Percentiles rank a stretch among this genome's conserved stretches.
Evolutionary conservation across 2,329 filamentous ascomycete species (phyloP).

Genomic region (Pezicula rhizophila): DNA sequence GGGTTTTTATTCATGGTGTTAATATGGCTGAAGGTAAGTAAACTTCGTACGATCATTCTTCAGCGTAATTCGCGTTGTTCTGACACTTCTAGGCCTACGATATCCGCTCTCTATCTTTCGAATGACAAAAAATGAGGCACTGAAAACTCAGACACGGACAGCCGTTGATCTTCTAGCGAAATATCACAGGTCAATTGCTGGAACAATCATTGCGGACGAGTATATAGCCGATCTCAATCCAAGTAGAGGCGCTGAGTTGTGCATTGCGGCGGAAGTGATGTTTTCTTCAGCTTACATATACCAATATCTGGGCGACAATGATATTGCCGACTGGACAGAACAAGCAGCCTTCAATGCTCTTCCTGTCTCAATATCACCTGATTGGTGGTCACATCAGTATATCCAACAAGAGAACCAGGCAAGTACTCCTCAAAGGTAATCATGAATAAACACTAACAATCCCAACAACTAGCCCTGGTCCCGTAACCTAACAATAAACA

Average conservation of each 20-base stretch:
- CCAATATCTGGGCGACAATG: slow-evolving; percentile 24
- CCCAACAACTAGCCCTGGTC: slow-evolving; percentile 30
- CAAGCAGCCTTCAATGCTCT: slow-evolving; percentile 47
- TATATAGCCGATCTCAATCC: slow-evolving; percentile 1
- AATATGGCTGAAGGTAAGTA: slow-evolving; percentile 12
- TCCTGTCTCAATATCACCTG: slow-evolving; percentile 41
- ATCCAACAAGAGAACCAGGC: slow-evolving; percentile 44
- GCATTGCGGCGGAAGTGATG: slow-evolving; percentile 27
- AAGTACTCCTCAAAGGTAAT: too few relatives aligned
- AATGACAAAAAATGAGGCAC: neutral
- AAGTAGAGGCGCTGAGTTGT: slow-evolving; percentile 19
- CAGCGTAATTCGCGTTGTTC: neutral
- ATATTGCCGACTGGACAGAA: slow-evolving; percentile 45
- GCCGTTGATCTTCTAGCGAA: neutral
- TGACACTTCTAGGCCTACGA: neutral
- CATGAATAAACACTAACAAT: too few relatives aligned
- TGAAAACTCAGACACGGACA: neutral
- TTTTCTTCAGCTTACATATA: slow-evolving; percentile 30
- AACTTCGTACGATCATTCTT: neutral
- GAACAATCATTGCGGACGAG: slow-evolving; percentile 36
- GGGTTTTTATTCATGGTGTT: slow-evolving; percentile 13
- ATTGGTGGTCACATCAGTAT: slow-evolving; percentile 52
- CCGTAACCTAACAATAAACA: slow-evolving; percentile 13
- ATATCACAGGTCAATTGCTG: slow-evolving; percentile 16
- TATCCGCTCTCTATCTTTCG: neutral